These are phyloP conservation scores for Colletotrichum sp. DNA, from an alignment of 2,329 filamentous ascomycete genomes.

Conservation along the genomic window DNA sequence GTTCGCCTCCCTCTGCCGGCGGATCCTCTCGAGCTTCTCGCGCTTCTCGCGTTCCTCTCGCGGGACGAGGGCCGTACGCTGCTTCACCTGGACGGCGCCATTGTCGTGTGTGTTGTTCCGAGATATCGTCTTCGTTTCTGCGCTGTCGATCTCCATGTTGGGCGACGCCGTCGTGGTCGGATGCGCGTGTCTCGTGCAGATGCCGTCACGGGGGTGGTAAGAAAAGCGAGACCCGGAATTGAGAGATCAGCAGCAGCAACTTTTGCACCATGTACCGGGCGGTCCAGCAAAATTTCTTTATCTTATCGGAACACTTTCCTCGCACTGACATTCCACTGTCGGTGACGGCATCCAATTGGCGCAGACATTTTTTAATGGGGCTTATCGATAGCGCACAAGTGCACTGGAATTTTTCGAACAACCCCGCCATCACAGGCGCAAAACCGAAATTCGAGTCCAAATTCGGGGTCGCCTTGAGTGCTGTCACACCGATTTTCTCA, in stretches of 20 bases:
- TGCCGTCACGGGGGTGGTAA: neutral
- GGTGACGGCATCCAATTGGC: constrained; percentile 26
- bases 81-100: constrained; percentile 56
- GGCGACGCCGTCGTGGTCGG: neutral
- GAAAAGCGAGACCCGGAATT: neutral
- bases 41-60: constrained; percentile 56
- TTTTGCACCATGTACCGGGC: neutral
- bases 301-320: constrained; percentile 2
- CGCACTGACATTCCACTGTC: constrained; percentile 28
- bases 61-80: constrained; percentile 56
- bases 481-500: neutral
- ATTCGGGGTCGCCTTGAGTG: neutral
- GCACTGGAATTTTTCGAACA: neutral
- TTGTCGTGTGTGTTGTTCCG: constrained; percentile 47
- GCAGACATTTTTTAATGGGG: neutral
- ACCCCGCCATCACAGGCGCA: constrained; percentile 10
- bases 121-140: constrained; percentile 36
- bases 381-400: constrained; percentile 42
- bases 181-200: neutral
- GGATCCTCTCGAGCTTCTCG: constrained; percentile 54
- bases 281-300: constrained; percentile 10
- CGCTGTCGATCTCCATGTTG: constrained; percentile 41
- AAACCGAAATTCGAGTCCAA: constrained; percentile 3
- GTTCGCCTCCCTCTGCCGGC: constrained; percentile 66
- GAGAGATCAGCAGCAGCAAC: neutral